Evolutionary conservation across 1,284 basidiomycete species (phyloP).

Genomic region (Puccinia novopanici): DNA sequence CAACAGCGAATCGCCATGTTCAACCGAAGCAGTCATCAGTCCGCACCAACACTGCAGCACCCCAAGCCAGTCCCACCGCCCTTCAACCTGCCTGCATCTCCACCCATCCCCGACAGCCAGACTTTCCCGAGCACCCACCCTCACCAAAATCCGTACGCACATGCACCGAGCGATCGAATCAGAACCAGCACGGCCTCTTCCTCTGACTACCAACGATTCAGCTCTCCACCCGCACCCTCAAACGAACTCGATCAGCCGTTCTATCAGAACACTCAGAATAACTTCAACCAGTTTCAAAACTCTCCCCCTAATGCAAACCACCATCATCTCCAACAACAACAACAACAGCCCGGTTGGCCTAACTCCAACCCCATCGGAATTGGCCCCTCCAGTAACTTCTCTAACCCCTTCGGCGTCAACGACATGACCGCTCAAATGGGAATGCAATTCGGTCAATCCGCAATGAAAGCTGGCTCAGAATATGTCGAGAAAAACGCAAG

Average conservation of each 20-base stretch:
- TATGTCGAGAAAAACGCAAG: slow-evolving; percentile 89
- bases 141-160: slow-evolving; percentile 16
- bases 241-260: slow-evolving; percentile 18
- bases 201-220: slow-evolving; percentile 38
- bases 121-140: neutral
- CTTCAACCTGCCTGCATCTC: slow-evolving; percentile 38
- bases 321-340: slow-evolving; percentile 19
- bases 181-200: neutral
- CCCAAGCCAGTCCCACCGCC: slow-evolving; percentile 47
- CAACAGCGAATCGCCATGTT: neutral
- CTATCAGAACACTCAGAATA: neutral
- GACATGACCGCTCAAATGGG: slow-evolving; percentile 94
- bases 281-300: slow-evolving; percentile 20
- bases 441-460: slow-evolving; percentile 89
- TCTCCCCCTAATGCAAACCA: slow-evolving; percentile 1
- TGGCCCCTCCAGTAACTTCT: slow-evolving; percentile 51
- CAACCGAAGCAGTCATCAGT: slow-evolving; percentile 22
- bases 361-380: slow-evolving; percentile 22
- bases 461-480: slow-evolving; percentile 88
- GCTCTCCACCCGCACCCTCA: slow-evolving; percentile 32
- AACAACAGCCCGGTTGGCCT: neutral
- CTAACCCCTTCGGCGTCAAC: slow-evolving; percentile 65
- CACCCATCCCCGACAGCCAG: slow-evolving; percentile 17
- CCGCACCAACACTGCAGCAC: slow-evolving; percentile 40
- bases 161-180: neutral